Conservation (phyloP, 441 rosid species). For the Adansonia grandidieri region DNA sequence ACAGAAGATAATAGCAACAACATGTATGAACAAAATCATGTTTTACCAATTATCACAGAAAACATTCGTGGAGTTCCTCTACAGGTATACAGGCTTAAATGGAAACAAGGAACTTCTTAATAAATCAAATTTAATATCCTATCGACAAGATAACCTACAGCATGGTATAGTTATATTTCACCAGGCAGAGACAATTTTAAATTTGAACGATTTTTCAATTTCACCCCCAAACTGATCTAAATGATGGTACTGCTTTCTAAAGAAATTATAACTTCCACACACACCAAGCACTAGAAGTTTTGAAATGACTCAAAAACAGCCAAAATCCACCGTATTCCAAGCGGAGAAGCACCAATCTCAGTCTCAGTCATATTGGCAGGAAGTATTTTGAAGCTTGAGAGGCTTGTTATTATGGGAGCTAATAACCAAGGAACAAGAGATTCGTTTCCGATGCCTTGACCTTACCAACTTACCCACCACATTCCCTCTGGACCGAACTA, state of each 20-base stretch:
- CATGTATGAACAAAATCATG: neutral
- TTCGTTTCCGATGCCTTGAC: conserved; percentile 44
- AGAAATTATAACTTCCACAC: conserved; percentile 4
- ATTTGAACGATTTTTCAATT: neutral
- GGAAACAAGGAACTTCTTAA: neutral
- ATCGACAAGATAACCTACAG: neutral
- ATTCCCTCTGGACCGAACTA: conserved; percentile 52
- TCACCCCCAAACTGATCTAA: neutral
- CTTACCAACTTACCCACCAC: conserved; percentile 64
- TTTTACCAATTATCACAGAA: neutral
- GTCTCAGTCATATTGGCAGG: conserved; percentile 43
- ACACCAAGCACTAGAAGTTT: conserved; percentile 4
- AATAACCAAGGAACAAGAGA: conserved; percentile 51
- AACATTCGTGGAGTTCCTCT: neutral
- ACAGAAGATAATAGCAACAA: neutral
- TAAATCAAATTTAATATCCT: neutral
- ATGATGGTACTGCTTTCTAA: neutral
- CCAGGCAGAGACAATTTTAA: neutral
- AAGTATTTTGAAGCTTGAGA: conserved; percentile 41
- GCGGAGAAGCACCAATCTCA: neutral
- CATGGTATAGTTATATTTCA: neutral
- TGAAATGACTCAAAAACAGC: neutral
- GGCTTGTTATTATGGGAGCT: conserved; percentile 38
- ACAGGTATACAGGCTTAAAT: neutral
- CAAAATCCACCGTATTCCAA: conserved; percentile 21